Evolutionary conservation across 2,329 filamentous ascomycete genomes (phyloP), one percentile per base, ranked within the genome.

Genomic region (Exserohilum rostratum): DNA sequence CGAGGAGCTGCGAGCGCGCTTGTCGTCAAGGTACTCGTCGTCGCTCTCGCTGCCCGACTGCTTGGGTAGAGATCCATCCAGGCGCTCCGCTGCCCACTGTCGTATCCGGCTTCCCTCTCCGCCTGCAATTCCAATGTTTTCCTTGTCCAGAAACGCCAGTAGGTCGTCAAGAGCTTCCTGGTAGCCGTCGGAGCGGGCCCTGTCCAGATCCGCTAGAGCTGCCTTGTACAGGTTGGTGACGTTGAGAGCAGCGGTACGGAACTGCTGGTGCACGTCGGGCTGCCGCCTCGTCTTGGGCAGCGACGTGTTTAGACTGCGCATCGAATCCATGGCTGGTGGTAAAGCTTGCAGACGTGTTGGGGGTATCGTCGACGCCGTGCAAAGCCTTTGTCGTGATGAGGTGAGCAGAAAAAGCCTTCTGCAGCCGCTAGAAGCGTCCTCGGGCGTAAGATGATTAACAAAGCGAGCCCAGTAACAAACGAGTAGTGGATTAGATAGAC

Each of bases 181-280:
- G 67, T 97, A 98, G 22, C 95, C 95, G 34, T 93, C 88, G 46
- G 85, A 79, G 45, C 90, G 87, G 42, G 91, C 87, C 67, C 88
- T 87, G 45, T 88, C 83, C 72, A 95, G 88, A 44, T 90, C 90
- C 29, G 87, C 82, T 11, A 90, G 89, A 3, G 93, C 93, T 34
- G 88, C 93, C 77, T 96, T 97, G 80, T 98, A 98, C 12, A 99
- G 87, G 70, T 96, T 96, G 43, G 95, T 98, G 50, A 98, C 93
- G 5, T 92, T 96, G 30, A 97, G 83, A 17, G 95, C 95, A 30
- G 95, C 95, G 13, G 90, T 87, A 76, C 92, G 95, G 83, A 99
- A 99, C 54, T 91, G 88, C 66, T 93, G 88, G 53, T 97, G 86
- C 43, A 97, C 86, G 70, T 80, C 73, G 39, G 68, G 76, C 61